These are phyloP conservation scores for Pseudogymnoascus verrucosus DNA, from an alignment of 2,329 filamentous ascomycete genomes.

Conservation along the genomic window DNA sequence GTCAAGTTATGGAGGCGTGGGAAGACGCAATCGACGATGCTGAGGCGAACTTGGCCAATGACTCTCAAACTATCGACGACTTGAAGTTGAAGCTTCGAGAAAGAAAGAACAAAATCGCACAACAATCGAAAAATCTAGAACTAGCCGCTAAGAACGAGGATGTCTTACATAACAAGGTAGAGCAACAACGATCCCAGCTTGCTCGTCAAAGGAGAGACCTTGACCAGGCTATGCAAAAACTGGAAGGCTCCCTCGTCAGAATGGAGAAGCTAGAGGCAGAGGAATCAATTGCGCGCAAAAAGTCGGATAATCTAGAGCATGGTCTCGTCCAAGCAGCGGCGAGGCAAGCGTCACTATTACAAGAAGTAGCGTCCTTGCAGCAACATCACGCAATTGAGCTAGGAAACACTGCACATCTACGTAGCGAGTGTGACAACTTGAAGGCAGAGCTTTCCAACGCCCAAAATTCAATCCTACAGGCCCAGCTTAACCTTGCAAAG, in stretches of 20 bases:
- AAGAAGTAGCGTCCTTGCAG: neutral
- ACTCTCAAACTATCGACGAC: neutral
- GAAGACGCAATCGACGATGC: conserved; percentile 6
- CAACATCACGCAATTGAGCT: neutral
- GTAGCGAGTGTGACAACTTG: neutral
- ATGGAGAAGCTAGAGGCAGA: neutral
- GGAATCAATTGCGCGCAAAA: neutral
- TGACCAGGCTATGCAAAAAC: neutral
- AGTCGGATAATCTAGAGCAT: neutral
- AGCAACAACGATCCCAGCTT: neutral
- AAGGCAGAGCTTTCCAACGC: neutral
- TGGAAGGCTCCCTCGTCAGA: neutral
- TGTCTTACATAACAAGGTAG: neutral
- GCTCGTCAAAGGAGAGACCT: neutral
- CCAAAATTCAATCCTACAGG: neutral
- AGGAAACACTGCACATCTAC: neutral
- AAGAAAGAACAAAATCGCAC: neutral
- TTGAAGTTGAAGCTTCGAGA: neutral
- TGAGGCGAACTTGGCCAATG: neutral
- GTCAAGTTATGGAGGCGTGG: neutral
- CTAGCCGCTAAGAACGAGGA: neutral
- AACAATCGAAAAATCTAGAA: neutral
- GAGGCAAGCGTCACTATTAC: neutral
- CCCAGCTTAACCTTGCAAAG: neutral
- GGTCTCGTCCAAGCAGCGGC: neutral